Conservation (phyloP, 257 asterid species). For the Lycium barbarum region DNA sequence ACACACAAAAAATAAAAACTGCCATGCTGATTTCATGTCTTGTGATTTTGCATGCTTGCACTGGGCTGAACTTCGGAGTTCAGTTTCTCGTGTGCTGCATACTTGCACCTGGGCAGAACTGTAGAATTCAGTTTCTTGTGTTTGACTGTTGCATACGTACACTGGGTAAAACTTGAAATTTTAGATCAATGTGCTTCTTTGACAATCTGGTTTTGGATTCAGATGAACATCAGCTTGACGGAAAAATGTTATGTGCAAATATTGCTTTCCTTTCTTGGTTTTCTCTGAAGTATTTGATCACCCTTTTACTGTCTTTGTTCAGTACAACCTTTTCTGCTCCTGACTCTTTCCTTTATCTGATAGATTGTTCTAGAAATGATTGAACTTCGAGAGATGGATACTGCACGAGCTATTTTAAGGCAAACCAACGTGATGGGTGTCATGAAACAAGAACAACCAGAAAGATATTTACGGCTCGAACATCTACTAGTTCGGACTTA, state of each 20-base stretch:
- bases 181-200: not conserved
- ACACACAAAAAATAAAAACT: no score
- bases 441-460: slow-evolving; percentile 98
- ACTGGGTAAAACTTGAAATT: not conserved
- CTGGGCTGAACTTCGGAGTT: not conserved
- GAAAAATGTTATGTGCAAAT: not conserved
- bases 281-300: not conserved
- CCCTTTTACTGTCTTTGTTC: not conserved
- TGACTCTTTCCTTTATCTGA: slow-evolving; percentile 12
- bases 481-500: slow-evolving; percentile 94
- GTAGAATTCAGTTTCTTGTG: not conserved
- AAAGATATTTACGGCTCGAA: slow-evolving; percentile 90
- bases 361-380: slow-evolving; percentile 98
- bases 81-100: not conserved
- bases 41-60: slow-evolving; percentile 4
- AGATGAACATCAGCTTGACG: slow-evolving; percentile 17
- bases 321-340: not conserved
- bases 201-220: not conserved
- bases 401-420: slow-evolving; percentile 94
- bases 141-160: not conserved
- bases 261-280: not conserved
- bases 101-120: not conserved
- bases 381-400: slow-evolving; percentile 98
- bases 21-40: not conserved
- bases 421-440: slow-evolving; percentile 99